Evolutionary conservation across 805 yeast genomes (phyloP), one percentile per base, ranked within the genome.

Genomic region (Yamadazyma sp.): DNA sequence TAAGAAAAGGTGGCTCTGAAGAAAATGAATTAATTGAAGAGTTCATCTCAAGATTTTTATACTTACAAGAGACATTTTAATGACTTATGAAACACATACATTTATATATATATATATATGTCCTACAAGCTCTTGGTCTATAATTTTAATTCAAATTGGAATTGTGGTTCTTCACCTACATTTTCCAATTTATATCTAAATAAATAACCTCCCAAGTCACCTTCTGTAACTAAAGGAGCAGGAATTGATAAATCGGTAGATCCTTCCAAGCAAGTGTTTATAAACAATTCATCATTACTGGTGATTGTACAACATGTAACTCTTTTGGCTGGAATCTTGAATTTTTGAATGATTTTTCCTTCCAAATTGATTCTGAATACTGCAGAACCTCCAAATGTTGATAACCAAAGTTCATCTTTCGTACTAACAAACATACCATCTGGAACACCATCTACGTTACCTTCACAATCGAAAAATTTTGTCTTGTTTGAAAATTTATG

Each of bases 381-480:
- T 15, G 73, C 53, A 27, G 64, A 55, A 1, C 82, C 70, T 18
- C 79, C 70, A 76, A 82, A 87, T 9, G 84, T 75, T 1, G 94
- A 84, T 4, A 78, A 65, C 59, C 74, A 83, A 25, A 88, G 52
- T 34, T 73, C 66, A 7, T 77, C 80, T 22, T 66, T 56, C 3
- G 58, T 58, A 27, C 83, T 76, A 44, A 83, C 59, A 17, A 80
- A 65, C 44, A 83, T 69, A 14, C 97, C 97, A 56, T 88, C 97
- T 0, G 96, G 96, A 46, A 79, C 93, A 1, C 23, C 31, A 4
- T 23, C 27, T 9, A 20, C 15, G 27, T 45, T 31, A 25, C 27
- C 33, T 36, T 79, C 80, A 18, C 43, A 44, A 27, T 47, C 38
- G 25, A 58, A 48, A 14, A 61, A 36, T 26, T 49, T 49, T n/a